These are phyloP conservation scores for Neonectria coccinea DNA, from an alignment of 2,329 filamentous ascomycete species.

Conservation along the genomic window DNA sequence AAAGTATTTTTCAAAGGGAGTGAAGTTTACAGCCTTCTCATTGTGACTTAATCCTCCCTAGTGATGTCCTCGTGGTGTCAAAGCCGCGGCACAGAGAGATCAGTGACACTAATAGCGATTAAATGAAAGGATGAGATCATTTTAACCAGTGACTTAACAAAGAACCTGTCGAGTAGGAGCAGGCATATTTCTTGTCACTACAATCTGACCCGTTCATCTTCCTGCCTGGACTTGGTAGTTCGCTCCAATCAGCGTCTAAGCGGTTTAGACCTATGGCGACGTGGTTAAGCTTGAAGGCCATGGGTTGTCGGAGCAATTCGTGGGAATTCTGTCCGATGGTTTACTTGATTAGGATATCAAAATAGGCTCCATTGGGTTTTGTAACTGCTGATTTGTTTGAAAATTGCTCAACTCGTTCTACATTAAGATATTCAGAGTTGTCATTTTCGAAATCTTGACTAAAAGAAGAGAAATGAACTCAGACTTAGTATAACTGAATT, in stretches of 20 bases:
- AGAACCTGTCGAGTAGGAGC: background rate
- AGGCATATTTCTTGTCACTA: background rate
- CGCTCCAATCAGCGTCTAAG: background rate
- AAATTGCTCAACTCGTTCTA: background rate
- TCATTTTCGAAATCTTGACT: background rate
- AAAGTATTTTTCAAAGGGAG: background rate
- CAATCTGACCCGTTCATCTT: background rate
- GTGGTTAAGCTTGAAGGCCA: background rate
- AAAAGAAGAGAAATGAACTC: background rate
- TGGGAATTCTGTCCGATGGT: fast-evolving
- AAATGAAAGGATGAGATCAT: background rate
- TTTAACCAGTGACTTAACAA: background rate
- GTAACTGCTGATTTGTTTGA: background rate
- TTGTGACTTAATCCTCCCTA: background rate
- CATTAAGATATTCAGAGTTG: background rate
- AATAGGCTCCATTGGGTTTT: background rate
- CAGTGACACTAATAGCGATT: background rate
- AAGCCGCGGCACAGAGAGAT: background rate
- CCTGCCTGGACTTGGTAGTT: background rate
- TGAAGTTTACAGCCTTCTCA: background rate
- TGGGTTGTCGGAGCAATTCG: background rate
- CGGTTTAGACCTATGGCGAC: background rate
- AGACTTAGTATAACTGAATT: background rate
- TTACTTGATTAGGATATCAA: background rate
- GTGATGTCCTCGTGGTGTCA: background rate